A percentile compares a stretch with the other conserved stretches of the same genome.
These are phyloP conservation scores for Cladosporium sp. DNA, from an alignment of 2,329 filamentous ascomycete genomes.

Conservation along the genomic window DNA sequence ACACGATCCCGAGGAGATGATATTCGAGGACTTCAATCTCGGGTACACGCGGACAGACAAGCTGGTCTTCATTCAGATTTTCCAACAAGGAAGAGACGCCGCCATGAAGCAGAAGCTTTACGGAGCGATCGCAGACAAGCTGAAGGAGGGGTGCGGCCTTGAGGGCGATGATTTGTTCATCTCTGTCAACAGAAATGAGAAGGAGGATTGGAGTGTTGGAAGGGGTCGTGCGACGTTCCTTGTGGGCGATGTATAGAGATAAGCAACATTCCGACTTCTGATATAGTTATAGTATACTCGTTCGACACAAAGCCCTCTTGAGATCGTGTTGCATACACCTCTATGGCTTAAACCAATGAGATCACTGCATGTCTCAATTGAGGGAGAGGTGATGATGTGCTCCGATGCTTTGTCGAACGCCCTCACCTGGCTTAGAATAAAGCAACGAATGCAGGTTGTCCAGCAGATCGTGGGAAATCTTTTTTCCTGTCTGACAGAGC, in stretches of 20 bases:
- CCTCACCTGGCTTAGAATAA: no score
- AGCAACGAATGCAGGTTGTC: no score
- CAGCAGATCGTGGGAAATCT: no score
- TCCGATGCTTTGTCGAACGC: no score
- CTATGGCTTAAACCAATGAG: no score
- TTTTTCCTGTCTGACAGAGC: no score
- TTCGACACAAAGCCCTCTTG: no score
- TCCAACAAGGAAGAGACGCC: constrained; percentile 29
- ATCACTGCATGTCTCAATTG: no score
- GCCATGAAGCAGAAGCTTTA: constrained; percentile 27
- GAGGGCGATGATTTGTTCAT: constrained; percentile 28
- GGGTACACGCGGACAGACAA: constrained; percentile 24
- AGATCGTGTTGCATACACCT: no score
- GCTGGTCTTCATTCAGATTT: constrained; percentile 31
- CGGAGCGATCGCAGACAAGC: constrained; percentile 20
- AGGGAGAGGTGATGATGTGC: no score
- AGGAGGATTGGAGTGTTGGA: constrained; percentile 33
- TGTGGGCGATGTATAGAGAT: constrained; percentile 22
- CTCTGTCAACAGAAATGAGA: constrained; percentile 22
- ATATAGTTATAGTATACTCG: no score
- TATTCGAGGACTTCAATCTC: constrained; percentile 32
- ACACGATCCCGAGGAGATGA: constrained; percentile 30
- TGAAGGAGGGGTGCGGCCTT: constrained; percentile 22
- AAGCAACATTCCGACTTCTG: no score
- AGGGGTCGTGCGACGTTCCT: constrained; percentile 30